Conservation (phyloP, 208 protist genomes). For the Trypanosomatidae sp. region DNA sequence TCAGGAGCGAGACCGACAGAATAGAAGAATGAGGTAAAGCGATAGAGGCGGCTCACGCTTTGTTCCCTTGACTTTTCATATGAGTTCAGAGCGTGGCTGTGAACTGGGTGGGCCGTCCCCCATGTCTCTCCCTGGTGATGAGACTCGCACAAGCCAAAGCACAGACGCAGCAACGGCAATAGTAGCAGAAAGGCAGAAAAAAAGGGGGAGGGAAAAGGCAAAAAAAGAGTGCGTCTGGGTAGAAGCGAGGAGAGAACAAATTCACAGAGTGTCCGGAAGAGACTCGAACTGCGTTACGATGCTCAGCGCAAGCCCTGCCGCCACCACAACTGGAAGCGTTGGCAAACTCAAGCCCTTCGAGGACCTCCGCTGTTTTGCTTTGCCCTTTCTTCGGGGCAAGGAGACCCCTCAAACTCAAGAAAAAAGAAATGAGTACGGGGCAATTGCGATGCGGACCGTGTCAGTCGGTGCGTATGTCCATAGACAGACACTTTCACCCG, state of each 20-base stretch:
- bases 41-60: neutral
- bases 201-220: neutral
- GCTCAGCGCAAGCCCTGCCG: too few species aligned
- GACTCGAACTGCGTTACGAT: too few species aligned
- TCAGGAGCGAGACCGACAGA: neutral
- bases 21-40: neutral
- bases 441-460: neutral
- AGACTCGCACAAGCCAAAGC: neutral
- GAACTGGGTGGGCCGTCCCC: neutral
- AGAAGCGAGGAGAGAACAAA: neutral
- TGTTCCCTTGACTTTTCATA: neutral
- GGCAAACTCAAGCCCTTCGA: too few species aligned
- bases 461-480: neutral
- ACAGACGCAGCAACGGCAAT: neutral
- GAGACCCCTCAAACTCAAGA: neutral
- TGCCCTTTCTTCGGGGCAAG: too few species aligned
- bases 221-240: slow-evolving; percentile 7
- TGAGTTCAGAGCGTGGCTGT: neutral
- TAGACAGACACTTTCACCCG: neutral
- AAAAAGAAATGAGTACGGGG: neutral
- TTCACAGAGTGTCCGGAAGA: too few species aligned
- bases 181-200: neutral
- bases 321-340: too few species aligned
- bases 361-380: too few species aligned
- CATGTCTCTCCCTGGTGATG: neutral